Percentiles rank a stretch among this genome's conserved stretches.
Evolutionary conservation across 2,329 filamentous ascomycete genomes (phyloP).

Genomic region (Aspergillus versicolor): DNA sequence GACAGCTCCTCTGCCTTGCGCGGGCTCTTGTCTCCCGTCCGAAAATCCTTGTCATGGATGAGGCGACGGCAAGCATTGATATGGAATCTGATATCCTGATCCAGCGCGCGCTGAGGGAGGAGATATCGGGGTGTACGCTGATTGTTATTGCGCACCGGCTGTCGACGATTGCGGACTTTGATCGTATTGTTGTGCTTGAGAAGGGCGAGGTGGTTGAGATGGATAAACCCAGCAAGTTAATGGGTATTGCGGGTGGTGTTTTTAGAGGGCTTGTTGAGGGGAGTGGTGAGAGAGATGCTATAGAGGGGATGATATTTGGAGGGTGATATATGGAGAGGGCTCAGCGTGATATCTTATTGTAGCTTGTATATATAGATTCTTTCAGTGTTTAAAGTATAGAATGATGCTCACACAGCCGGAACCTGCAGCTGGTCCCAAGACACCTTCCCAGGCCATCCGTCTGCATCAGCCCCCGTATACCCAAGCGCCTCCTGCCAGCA

Average conservation of each 20-base stretch:
- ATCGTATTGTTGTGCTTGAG: constrained; percentile 11
- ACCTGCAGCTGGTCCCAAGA: constrained; percentile 7
- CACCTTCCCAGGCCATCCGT: constrained; percentile 5
- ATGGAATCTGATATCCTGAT: constrained; percentile 9
- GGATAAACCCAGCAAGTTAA: neutral
- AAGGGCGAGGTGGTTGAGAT: constrained; percentile 5
- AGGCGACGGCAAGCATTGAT: constrained; percentile 12
- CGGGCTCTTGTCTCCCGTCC: constrained; percentile 5
- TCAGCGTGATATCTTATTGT: too few species aligned
- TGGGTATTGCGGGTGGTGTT: neutral
- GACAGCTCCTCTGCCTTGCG: constrained; percentile 10
- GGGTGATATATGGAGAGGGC: too few species aligned
- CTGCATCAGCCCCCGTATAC: constrained; percentile 5
- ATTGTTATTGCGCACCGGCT: constrained; percentile 14
- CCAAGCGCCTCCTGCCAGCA: constrained; percentile 9
- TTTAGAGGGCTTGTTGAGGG: neutral
- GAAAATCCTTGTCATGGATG: constrained; percentile 11
- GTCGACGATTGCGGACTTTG: constrained; percentile 11
- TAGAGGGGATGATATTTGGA: too few species aligned
- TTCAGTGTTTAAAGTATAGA: too few species aligned
- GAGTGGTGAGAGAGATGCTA: neutral
- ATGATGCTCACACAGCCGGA: neutral
- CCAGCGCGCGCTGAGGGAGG: constrained; percentile 4
- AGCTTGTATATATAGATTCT: too few species aligned
- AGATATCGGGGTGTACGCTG: constrained; percentile 5